Evolutionary conservation across 805 yeast species (phyloP), one percentile per base, ranked within the genome.

Genomic region (Saturnispora hagleri): DNA sequence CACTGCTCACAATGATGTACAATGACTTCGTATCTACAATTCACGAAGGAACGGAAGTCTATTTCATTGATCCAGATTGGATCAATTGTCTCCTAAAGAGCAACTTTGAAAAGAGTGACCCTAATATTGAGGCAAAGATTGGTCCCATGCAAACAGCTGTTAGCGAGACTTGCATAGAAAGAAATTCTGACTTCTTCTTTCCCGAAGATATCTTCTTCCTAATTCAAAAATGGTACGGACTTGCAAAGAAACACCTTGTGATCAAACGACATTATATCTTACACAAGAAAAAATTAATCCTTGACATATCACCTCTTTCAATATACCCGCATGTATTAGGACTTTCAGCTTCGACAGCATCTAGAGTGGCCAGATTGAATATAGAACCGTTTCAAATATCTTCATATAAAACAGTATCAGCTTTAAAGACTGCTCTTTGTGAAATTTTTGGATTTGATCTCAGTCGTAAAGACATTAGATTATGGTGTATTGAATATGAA

Each of bases 201-300:
- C 67, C 78, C 0, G 74, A 74, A 6, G 63, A 67, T 5, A 70
- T 76, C 2, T 82, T 78, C 57, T 59, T 69, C 3, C 60, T 69
- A 53, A 62, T 84, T 9, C 64, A 62, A 1, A 68, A 70, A 33
- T 78, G 84, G 82, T 82, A 81, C 62, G 86, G 85, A 0, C 48
- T 77, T 22, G 60, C 65, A 1, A 72, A 73, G 0, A 62, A 60
- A 4, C 68, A 74, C 5, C 54, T 55, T 6, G 70, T 75, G 0
- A 63, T 75, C 1, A 54, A 57, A n/a, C 70, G 81, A 3, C 59
- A 56, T 17, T 56, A 71, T 9, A 58, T 73, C 22, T 51, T 54
- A 48, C 46, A 53, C 12, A 68, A 66, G 38, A 63, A 61, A 6
- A 57, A 59, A 28, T 51, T 58, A 27, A 56, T 57, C 20, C 46